A percentile compares a stretch with the other conserved stretches of the same genome.
Evolutionary conservation across 768 basidiomycete genomes (phyloP).

Genomic region (Cystobasidium ongulense): DNA sequence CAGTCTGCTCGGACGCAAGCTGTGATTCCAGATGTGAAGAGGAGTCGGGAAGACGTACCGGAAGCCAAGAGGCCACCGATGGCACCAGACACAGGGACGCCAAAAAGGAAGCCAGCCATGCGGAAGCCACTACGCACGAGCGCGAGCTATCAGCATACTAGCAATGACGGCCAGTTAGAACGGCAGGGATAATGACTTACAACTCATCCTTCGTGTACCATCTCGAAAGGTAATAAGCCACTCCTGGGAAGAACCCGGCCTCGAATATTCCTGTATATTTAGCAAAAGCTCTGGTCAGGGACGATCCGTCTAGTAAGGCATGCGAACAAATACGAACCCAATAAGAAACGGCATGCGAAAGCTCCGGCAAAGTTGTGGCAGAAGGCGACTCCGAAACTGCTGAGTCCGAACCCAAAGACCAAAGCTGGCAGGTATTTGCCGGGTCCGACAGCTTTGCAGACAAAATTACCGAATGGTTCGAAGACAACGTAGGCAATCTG

Average conservation of each 20-base stretch:
- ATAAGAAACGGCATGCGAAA: background rate
- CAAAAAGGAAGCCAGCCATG: constrained; percentile 11
- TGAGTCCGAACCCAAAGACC: constrained; percentile 4
- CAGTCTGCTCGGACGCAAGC: background rate
- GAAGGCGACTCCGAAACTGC: constrained; percentile 8
- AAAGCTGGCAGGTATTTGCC: background rate
- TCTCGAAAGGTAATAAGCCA: background rate
- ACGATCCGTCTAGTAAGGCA: background rate
- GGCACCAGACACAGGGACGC: background rate
- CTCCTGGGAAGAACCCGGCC: background rate
- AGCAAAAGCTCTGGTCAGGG: background rate
- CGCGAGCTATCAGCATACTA: no score
- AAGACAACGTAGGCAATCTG: background rate
- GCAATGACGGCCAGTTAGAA: background rate
- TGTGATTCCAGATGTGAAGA: background rate
- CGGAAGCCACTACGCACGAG: background rate
- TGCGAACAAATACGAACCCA: background rate
- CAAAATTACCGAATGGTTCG: background rate
- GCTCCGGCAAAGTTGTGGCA: background rate
- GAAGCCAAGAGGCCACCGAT: constrained; percentile 4
- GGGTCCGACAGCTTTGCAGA: background rate
- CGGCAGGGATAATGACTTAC: no score
- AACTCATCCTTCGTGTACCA: constrained; percentile 27
- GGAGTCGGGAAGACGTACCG: background rate
- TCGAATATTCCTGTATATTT: background rate